These are phyloP conservation scores for Cytospora schulzeri DNA, from an alignment of 2,329 filamentous ascomycete species.

Conservation along the genomic window DNA sequence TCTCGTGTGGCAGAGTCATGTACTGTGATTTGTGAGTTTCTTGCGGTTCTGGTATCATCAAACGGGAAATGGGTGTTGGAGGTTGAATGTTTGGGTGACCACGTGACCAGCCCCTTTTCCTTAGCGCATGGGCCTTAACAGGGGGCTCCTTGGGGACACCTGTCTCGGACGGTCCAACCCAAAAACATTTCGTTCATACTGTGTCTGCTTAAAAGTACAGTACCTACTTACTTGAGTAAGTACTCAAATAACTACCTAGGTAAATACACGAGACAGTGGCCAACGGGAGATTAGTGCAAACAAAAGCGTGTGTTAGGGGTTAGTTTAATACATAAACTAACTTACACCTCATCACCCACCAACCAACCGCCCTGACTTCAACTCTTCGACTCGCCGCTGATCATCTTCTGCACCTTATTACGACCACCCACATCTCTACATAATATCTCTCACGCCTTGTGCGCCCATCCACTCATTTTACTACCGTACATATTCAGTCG, in stretches of 20 bases:
- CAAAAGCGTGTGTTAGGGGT: neutral
- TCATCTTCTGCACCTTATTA: neutral
- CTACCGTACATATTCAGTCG: neutral
- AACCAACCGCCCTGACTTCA: no score
- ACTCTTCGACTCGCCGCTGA: neutral
- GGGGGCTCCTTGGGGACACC: neutral
- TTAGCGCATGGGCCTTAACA: conserved; percentile 10
- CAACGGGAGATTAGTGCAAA: conserved; percentile 4
- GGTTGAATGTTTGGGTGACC: conserved; percentile 21
- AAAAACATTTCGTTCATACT: no score
- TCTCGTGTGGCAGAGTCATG: no score
- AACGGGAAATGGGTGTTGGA: neutral
- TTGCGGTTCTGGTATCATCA: neutral
- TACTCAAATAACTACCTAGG: no score
- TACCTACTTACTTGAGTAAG: no score
- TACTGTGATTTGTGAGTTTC: neutral
- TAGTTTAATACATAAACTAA: neutral
- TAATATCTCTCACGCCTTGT: neutral
- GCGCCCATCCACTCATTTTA: neutral
- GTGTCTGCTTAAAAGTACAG: no score
- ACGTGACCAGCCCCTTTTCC: conserved; percentile 20
- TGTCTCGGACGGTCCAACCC: conserved; percentile 5
- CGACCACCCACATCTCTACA: neutral
- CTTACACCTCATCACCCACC: neutral
- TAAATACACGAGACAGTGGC: no score